Evolutionary conservation across 1,139 yeast species (phyloP).

Genomic region (Neolecta irregularis): DNA sequence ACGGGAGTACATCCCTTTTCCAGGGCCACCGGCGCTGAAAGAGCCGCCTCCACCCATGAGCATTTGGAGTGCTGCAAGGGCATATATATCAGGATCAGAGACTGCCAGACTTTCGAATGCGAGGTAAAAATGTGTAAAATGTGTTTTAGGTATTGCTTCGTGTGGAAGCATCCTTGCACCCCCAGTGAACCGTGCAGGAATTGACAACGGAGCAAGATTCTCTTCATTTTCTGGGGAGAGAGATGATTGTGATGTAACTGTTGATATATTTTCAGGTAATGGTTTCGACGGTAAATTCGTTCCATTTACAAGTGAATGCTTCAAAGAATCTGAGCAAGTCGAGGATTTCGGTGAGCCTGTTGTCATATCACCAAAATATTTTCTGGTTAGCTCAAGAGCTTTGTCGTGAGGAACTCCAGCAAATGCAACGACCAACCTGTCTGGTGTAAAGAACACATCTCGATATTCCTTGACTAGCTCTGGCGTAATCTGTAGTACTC

Average conservation of each 20-base stretch:
- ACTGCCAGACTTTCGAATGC: conserved; percentile 83
- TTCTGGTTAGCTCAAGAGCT: conserved; percentile 50
- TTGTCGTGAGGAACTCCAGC: conserved; percentile 64
- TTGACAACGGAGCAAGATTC: neutral
- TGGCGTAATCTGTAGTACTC: conserved; percentile 40
- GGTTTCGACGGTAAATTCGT: conserved; percentile 7
- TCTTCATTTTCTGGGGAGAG: neutral
- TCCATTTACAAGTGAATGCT: too few species aligned
- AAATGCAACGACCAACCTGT: conserved; percentile 71
- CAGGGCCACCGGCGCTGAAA: conserved; percentile 99
- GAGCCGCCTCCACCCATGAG: conserved; percentile 97
- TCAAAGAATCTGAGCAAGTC: too few species aligned
- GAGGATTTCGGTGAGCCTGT: too few species aligned
- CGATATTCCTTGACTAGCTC: conserved; percentile 48
- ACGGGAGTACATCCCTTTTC: conserved; percentile 96
- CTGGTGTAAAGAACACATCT: conserved; percentile 56
- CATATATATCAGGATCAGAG: conserved; percentile 73
- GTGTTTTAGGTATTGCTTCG: conserved; percentile 21
- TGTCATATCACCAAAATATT: conserved; percentile 50
- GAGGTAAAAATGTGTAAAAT: conserved; percentile 70
- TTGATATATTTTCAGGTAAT: neutral
- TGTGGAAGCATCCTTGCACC: conserved; percentile 55
- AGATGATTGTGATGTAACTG: neutral
- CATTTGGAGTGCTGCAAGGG: conserved; percentile 79
- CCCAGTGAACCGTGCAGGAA: conserved; percentile 54